A percentile compares a stretch with the other conserved stretches of the same genome.
Evolutionary conservation across 2,329 filamentous ascomycete genomes (phyloP).

Genomic region (Plenodomus biglobosus): DNA sequence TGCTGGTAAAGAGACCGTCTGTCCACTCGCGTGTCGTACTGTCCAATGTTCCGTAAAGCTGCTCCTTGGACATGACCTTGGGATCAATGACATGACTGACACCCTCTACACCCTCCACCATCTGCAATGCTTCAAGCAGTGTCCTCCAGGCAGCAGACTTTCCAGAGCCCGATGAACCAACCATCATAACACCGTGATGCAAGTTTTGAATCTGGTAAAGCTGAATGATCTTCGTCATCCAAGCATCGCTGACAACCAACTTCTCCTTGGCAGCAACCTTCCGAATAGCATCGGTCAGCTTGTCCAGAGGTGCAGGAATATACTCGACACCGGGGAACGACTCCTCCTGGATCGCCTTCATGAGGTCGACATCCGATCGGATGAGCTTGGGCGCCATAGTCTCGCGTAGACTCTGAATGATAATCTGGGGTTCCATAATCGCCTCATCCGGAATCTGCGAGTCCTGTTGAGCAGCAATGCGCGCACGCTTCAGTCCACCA

Average conservation of each 20-base stretch:
- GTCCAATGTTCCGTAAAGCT: constrained; percentile 91
- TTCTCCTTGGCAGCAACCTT: constrained; percentile 82
- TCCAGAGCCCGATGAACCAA: constrained; percentile 94
- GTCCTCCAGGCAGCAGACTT: constrained; percentile 96
- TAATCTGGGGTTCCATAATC: constrained; percentile 90
- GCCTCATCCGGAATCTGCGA: constrained; percentile 66
- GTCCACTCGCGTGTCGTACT: constrained; percentile 98
- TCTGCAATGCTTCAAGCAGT: constrained; percentile 84
- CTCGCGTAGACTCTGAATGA: constrained; percentile 96
- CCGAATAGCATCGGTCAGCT: constrained; percentile 78
- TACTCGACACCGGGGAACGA: constrained; percentile 95
- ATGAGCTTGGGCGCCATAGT: constrained; percentile 98
- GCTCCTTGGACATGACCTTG: constrained; percentile 99
- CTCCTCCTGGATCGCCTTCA: constrained; percentile 77
- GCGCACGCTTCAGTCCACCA: constrained; percentile 86
- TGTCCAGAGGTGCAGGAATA: constrained; percentile 80
- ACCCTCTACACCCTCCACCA: constrained; percentile 87
- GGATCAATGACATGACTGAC: constrained; percentile 98
- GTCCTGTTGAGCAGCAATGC: constrained; percentile 60
- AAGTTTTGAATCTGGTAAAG: constrained; percentile 97
- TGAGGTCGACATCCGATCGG: constrained; percentile 83
- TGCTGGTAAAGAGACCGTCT: constrained; percentile 96
- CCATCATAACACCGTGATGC: constrained; percentile 99
- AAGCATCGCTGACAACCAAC: constrained; percentile 85
- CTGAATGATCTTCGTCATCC: constrained; percentile 97